Percentiles rank a stretch among this genome's conserved stretches.
phyloP scores from a whole-genome alignment of 1,284 basidiomycete genomes.

The Clitocybe nebularis region DNA sequence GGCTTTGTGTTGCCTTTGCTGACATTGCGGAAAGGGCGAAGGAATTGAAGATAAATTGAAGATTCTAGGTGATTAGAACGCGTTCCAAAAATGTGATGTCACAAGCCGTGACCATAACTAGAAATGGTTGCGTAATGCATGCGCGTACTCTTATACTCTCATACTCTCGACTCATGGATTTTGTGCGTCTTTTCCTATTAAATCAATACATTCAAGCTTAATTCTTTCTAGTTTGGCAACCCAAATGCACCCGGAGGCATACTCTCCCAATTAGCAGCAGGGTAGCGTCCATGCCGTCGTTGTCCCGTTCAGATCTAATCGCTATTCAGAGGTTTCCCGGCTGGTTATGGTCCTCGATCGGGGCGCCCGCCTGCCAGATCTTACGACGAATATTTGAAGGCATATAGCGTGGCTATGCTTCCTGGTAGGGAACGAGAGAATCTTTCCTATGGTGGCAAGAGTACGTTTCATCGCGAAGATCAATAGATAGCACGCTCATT shows the following conservation, averaged over 20 bases:
- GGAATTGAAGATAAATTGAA: conserved; percentile 7
- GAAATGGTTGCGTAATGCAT: conserved; percentile 19
- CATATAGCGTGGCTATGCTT: conserved; percentile 86
- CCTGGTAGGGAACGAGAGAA: conserved; percentile 80
- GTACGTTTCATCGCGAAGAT: conserved; percentile 50
- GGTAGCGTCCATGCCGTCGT: conserved; percentile 33
- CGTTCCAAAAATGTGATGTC: conserved; percentile 26
- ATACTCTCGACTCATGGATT: conserved; percentile 46
- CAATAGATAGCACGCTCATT: conserved; percentile 9
- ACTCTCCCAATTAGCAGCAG: conserved; percentile 60
- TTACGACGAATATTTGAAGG: conserved; percentile 81
- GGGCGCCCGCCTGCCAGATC: conserved; percentile 53
- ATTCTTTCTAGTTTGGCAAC: conserved; percentile 42
- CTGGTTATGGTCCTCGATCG: conserved; percentile 40
- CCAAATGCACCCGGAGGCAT: conserved; percentile 54
- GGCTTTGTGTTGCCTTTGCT: conserved; percentile 32
- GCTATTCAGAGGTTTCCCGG: conserved; percentile 47
- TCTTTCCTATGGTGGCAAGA: conserved; percentile 95
- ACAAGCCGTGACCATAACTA: conserved; percentile 28
- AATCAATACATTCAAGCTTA: conserved; percentile 1
- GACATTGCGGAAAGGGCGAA: conserved; percentile 33
- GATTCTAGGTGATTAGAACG: conserved; percentile 23
- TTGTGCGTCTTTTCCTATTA: conserved; percentile 41
- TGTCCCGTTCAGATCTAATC: conserved; percentile 12
- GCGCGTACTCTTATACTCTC: conserved; percentile 15